Conservation (phyloP, 106 monocot genomes). For the Platanthera zijinensis region DNA sequence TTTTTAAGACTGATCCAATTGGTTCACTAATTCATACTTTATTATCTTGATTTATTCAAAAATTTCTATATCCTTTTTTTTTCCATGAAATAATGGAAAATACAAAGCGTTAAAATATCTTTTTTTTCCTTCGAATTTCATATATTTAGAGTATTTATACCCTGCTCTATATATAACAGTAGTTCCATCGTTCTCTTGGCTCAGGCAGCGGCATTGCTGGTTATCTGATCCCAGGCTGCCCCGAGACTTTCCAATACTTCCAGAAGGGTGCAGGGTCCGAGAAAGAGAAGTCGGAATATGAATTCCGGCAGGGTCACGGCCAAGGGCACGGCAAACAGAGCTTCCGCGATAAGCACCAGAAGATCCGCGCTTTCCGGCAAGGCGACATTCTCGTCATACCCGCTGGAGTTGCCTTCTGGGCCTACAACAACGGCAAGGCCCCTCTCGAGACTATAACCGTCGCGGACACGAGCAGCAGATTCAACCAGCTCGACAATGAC, state of each 20-base stretch:
- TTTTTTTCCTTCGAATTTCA: no score
- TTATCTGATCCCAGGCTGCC: constrained; percentile 24
- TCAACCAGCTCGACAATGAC: constrained; percentile 27
- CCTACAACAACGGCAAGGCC: constrained; percentile 22
- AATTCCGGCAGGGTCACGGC: not conserved
- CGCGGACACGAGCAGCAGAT: constrained; percentile 16
- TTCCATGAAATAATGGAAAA: no score
- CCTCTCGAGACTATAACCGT: constrained; percentile 10
- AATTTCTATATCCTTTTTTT: no score
- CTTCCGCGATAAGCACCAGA: constrained; percentile 18
- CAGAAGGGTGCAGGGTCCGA: not conserved
- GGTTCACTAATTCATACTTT: no score
- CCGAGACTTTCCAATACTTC: constrained; percentile 20
- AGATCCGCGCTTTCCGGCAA: constrained; percentile 12
- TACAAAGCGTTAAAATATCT: no score
- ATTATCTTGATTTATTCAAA: no score
- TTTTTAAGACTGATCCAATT: no score
- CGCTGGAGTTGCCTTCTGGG: constrained; percentile 19
- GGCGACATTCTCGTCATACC: constrained; percentile 23
- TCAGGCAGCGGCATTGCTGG: constrained; percentile 17
- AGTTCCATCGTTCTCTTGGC: no score
- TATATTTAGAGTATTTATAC: no score
- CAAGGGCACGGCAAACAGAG: not conserved
- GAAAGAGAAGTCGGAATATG: not conserved
- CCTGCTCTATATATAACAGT: no score